A percentile compares a stretch with the other conserved stretches of the same genome.
Conservation (phyloP, 2,329 filamentous ascomycete species). For the Ophiobolus disseminans region DNA sequence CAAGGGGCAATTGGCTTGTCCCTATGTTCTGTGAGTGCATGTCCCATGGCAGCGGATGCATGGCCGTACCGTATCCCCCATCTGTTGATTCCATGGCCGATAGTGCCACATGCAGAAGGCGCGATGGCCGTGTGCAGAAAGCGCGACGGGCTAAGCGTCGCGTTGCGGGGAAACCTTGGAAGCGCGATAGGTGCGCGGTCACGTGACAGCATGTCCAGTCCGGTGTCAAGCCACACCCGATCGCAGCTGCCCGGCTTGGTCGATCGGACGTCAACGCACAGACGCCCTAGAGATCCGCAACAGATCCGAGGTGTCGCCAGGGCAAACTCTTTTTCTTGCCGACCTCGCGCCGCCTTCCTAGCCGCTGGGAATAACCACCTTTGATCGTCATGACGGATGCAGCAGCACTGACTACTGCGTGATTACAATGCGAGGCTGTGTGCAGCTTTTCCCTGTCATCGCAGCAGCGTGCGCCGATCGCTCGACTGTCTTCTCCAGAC, state of each 20-base stretch:
- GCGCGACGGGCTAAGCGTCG: slow-evolving; percentile 21
- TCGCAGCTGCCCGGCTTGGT: background rate
- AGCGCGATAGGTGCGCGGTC: slow-evolving; percentile 4
- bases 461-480: slow-evolving; percentile 1
- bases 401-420: background rate
- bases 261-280: background rate
- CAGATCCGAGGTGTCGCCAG: slow-evolving; percentile 5
- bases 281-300: slow-evolving; percentile 4
- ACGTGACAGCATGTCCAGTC: slow-evolving; percentile 13
- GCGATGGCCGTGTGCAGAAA: slow-evolving; percentile 25
- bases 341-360: background rate
- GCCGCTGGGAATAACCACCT: background rate
- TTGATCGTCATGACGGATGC: background rate
- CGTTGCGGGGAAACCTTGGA: slow-evolving; percentile 34
- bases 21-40: slow-evolving; percentile 28
- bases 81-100: slow-evolving; percentile 32
- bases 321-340: background rate
- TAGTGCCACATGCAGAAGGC: slow-evolving; percentile 23
- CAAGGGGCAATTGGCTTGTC: slow-evolving; percentile 47
- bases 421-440: background rate
- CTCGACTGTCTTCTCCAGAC: slow-evolving; percentile 9
- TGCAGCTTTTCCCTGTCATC: background rate
- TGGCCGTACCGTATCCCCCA: slow-evolving; percentile 37
- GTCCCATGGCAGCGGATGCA: background rate
- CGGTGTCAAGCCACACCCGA: background rate